phyloP scores from a whole-genome alignment of 495 filamentous ascomycete genomes.

The Pyronema omphalodes region DNA sequence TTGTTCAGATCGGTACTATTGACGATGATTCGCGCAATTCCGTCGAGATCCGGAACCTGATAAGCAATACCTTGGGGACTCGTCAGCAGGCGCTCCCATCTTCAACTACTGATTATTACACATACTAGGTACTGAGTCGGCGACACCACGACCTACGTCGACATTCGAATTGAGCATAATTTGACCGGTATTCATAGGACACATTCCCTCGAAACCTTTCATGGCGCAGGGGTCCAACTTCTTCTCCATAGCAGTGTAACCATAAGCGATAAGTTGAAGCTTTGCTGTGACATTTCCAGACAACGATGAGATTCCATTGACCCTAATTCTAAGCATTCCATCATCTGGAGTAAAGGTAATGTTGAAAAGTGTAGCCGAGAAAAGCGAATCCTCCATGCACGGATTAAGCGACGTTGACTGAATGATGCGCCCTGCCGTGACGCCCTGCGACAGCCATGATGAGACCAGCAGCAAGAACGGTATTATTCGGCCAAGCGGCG shows the following conservation, averaged over 20 bases:
- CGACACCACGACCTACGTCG: slow-evolving; percentile 35
- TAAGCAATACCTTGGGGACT: slow-evolving; percentile 49
- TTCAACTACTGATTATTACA: not conserved
- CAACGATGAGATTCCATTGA: slow-evolving; percentile 71
- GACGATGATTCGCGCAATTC: slow-evolving; percentile 63
- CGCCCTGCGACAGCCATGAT: slow-evolving; percentile 20
- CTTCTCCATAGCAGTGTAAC: slow-evolving; percentile 44
- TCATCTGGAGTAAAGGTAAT: slow-evolving; percentile 64
- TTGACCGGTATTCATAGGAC: slow-evolving; percentile 79
- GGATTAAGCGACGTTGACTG: slow-evolving; percentile 59
- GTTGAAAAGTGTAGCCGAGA: slow-evolving; percentile 68
- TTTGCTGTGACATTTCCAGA: slow-evolving; percentile 69
- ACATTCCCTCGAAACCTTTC: slow-evolving; percentile 47
- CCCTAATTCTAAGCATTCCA: slow-evolving; percentile 48
- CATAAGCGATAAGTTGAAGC: slow-evolving; percentile 62
- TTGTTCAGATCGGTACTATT: slow-evolving; percentile 40
- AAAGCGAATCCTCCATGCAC: slow-evolving; percentile 60
- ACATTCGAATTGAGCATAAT: slow-evolving; percentile 59
- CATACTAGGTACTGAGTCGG: slow-evolving; percentile 49
- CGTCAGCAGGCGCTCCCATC: slow-evolving; percentile 1
- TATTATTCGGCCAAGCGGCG: slow-evolving; percentile 14
- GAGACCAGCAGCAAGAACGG: slow-evolving; percentile 26
- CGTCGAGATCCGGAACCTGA: slow-evolving; percentile 82
- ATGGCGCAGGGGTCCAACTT: slow-evolving; percentile 57
- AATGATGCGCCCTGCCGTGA: slow-evolving; percentile 30